Base-by-base conservation (phyloP, 2,329 filamentous ascomycete genomes). In the Fusarium longipes region DNA sequence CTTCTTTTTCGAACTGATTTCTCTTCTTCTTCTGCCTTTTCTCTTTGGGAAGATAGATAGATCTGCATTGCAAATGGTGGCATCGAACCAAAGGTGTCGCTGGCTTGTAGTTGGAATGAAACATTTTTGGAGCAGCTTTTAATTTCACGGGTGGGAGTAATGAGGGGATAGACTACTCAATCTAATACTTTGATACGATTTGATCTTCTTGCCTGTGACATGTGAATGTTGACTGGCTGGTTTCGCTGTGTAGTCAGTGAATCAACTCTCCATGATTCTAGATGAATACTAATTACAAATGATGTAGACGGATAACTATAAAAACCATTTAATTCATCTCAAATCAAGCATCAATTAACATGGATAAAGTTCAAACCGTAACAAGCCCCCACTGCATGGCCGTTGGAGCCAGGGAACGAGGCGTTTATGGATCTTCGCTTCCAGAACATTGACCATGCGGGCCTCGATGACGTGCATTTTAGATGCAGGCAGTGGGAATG, bases 41-140 rank as follows among this genome's bases (percentile, higher is more conserved):
- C 35, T 64, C 63, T 47, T 40, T 51, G 63, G 45, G 49, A 33
- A 52, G 38, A 51, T 43, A 6, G 40, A 43, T 43, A 43, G 40
- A 43, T 45, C 43, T 53, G 10, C 6, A 36, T 49, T 40, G 30
- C 55, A 54, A 29, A 20, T 40, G 36, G 64, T 52, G 57, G 57
- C 44, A 51, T 44, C 49, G 45, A 24, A 14, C 39, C n/a, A n/a
- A 35, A 61, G 47, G 38, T 64, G 40, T 45, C 65, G 49, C 51
- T 42, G 42, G 44, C 39, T 62, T 68, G 65, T 65, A 65, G 35
- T 68, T 65, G 62, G 48, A 57, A 43, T 8, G 40, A 43, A 43
- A 43, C 40, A 20, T 43, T 43, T 43, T 29, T 29, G 25, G n/a
- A 43, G 25, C 40, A 43, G 25, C n/a, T 18, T 14, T 43, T 43